These are phyloP conservation scores for Spinacia oleracea DNA, from an alignment of 179 eudicot species.

Conservation along the genomic window DNA sequence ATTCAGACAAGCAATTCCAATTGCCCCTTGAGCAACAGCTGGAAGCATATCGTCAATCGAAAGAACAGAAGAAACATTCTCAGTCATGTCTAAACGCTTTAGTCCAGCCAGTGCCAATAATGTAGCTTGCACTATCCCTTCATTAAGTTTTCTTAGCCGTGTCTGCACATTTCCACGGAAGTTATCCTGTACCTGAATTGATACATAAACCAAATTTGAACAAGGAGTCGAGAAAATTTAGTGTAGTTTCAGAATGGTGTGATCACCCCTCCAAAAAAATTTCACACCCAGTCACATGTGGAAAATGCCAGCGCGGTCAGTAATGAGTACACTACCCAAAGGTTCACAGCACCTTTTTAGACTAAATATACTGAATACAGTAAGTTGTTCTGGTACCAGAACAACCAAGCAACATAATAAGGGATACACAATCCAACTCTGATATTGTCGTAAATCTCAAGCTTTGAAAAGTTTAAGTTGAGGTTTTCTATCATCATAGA, in stretches of 20 bases:
- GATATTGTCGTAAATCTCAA: neutral
- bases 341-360: neutral
- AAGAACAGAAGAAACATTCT: constrained; percentile 73
- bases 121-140: constrained; percentile 84
- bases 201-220: constrained; percentile 2
- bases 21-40: constrained; percentile 97
- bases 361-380: neutral
- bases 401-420: neutral
- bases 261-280: neutral
- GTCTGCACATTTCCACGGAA: constrained; percentile 97
- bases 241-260: neutral
- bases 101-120: constrained; percentile 90
- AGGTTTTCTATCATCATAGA: neutral
- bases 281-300: neutral
- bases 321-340: neutral
- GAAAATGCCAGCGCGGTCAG: neutral
- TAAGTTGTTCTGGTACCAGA: neutral
- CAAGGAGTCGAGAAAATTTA: neutral
- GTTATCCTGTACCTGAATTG: constrained; percentile 71
- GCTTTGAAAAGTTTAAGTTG: neutral
- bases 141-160: constrained; percentile 72
- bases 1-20: constrained; percentile 87
- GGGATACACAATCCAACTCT: neutral
- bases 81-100: constrained; percentile 80
- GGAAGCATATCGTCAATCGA: constrained; percentile 96